Evolutionary conservation across 345 rosid genomes (phyloP), one percentile per base, ranked within the genome.

Genomic region (Euphorbia lathyris): DNA sequence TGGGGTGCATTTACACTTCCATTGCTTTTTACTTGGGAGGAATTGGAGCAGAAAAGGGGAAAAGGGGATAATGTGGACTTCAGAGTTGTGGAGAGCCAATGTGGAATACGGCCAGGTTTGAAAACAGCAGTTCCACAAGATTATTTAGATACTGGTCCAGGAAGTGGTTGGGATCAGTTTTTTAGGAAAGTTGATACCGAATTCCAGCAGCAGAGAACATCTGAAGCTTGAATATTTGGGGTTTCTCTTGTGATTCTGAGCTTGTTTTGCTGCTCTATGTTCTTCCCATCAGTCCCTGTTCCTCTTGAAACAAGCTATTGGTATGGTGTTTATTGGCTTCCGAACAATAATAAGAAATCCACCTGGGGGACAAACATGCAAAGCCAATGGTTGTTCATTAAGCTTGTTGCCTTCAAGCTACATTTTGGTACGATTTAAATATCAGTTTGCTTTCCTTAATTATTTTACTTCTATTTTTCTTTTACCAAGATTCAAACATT

Each of bases 1-100:
- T 91, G 98, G 98, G 88, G 86, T 68, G 90, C 83, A 7, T 89
- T 87, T 58, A 91, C 96, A 0, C 82, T 91, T 79, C 85, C 96
- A 9, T 78, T 89, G 69, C 82, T 89, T 68, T 91, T 81, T 72
- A 81, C 85, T 1, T 86, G 96, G 97, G 94, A 91, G 32, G 97
- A 91, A 63, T 73, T 93, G 77, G 89, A 89, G 81, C 66, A 67
- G 66, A 72, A 65, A 36, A 3, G 43, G 9, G 38, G 45, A 57
- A 73, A 73, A 9, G n/a, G 72, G 22, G 42, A 60, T 26, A 76
- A 36, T 1, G 51, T 78, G 75, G 89, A 84, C 45, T 74, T 93
- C 43, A 86, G 95, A 82, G 83, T 86, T 63, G 87, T 89, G 25
- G 96, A 87, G 78, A 87, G 88, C 67, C 84, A 73, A 58, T 83